These are phyloP conservation scores for Scenedesmus sp. DNA, from an alignment of 163 green algal species.

Conservation along the genomic window DNA sequence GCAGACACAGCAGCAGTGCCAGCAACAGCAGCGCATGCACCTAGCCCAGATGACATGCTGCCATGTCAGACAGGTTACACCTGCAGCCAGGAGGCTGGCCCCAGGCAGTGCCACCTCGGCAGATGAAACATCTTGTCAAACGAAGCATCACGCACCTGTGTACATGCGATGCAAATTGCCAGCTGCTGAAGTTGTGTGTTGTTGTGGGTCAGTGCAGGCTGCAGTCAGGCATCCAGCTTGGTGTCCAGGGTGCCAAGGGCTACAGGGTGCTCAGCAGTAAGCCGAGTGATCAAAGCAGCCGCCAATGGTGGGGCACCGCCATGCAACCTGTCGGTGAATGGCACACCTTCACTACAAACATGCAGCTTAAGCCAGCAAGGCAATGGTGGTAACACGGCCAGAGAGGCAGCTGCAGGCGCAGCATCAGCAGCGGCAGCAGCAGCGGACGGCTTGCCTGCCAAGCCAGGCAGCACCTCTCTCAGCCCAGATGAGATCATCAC, in stretches of 20 bases:
- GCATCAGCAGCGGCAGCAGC: not conserved
- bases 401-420: too few species aligned
- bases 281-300: not conserved
- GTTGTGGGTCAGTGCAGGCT: not conserved
- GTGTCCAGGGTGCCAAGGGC: not conserved
- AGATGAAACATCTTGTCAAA: too few species aligned
- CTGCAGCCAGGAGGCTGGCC: too few species aligned
- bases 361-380: not conserved
- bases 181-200: not conserved
- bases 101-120: too few species aligned
- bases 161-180: too few species aligned
- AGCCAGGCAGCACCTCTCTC: conserved; percentile 10
- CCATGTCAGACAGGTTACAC: too few species aligned
- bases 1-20: not conserved
- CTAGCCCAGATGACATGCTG: not conserved
- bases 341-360: not conserved
- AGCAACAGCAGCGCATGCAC: not conserved
- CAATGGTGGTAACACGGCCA: not conserved
- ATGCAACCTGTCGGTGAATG: not conserved
- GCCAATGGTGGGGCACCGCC: not conserved
- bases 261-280: not conserved
- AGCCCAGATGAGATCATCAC: not conserved
- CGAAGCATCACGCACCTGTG: too few species aligned
- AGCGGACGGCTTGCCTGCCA: not conserved
- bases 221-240: not conserved